Percentiles rank a stretch among this genome's conserved stretches.
Evolutionary conservation across 768 basidiomycete genomes (phyloP).

Genomic region (Suillus bovinus): DNA sequence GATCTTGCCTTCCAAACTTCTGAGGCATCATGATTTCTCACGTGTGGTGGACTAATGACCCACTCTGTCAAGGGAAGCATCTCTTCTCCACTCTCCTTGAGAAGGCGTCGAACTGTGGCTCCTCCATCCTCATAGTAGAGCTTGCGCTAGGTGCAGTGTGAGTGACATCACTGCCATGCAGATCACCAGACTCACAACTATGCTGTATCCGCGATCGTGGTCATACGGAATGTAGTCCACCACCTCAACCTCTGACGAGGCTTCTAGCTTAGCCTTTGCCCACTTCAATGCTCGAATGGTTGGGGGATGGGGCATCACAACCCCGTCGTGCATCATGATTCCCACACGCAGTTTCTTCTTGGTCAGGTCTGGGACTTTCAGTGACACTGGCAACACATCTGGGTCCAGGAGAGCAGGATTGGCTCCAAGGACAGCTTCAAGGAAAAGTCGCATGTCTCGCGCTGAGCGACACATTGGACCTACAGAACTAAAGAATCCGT

Average conservation of each 20-base stretch:
- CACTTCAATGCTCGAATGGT: constrained; percentile 40
- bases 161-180: neutral
- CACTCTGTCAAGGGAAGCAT: constrained; percentile 39
- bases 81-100: constrained; percentile 34
- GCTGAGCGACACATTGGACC: constrained; percentile 36
- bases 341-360: constrained; percentile 31
- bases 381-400: constrained; percentile 30
- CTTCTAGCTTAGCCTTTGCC: constrained; percentile 36
- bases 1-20: constrained; percentile 34
- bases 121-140: constrained; percentile 44
- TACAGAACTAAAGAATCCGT: constrained; percentile 33
- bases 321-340: constrained; percentile 38
- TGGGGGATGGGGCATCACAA: constrained; percentile 43
- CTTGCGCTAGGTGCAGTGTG: constrained; percentile 25
- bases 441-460: constrained; percentile 16
- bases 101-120: constrained; percentile 20
- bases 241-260: constrained; percentile 35
- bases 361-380: constrained; percentile 23
- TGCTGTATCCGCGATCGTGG: constrained; percentile 34
- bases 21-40: constrained; percentile 25
- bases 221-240: constrained; percentile 36
- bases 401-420: constrained; percentile 46
- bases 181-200: constrained; percentile 30
- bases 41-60: constrained; percentile 29
- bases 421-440: constrained; percentile 23